These are phyloP conservation scores for Colletotrichum limetticola DNA, from an alignment of 2,329 filamentous ascomycete genomes.

Conservation along the genomic window DNA sequence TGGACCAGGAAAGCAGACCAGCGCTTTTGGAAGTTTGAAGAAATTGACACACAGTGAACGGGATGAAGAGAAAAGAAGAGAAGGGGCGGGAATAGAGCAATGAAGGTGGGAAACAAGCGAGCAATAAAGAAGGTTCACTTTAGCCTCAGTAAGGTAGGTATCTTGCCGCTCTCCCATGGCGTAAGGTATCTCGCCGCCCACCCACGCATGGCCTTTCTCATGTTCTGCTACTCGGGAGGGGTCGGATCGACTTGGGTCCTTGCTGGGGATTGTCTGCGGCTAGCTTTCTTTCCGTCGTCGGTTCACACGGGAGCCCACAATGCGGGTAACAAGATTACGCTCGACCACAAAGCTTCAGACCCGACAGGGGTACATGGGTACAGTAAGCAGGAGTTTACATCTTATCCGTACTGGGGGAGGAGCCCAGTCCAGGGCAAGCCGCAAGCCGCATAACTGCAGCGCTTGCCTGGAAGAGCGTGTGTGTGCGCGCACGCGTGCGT, in stretches of 20 bases:
- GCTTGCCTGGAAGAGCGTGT: not conserved
- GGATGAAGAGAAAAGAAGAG: slow-evolving; percentile 33
- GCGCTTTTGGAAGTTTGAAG: slow-evolving; percentile 54
- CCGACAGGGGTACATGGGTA: slow-evolving; percentile 25
- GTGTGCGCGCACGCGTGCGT: slow-evolving; percentile 11
- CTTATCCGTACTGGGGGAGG: not conserved
- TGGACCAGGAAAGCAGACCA: slow-evolving; percentile 59
- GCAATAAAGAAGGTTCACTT: slow-evolving; percentile 34
- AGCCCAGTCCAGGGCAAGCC: slow-evolving; percentile 4
- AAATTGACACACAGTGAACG: slow-evolving; percentile 43
- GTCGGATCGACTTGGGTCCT: slow-evolving; percentile 33
- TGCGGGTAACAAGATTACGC: slow-evolving; percentile 34
- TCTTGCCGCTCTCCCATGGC: slow-evolving; percentile 15
- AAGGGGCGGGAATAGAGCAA: slow-evolving; percentile 42
- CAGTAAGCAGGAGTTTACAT: slow-evolving; percentile 16
- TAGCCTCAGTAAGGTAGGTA: not conserved
- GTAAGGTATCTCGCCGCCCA: not conserved
- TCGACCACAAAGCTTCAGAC: slow-evolving; percentile 36
- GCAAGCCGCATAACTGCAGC: not conserved
- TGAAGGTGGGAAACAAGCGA: slow-evolving; percentile 30
- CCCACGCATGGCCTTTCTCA: slow-evolving; percentile 28
- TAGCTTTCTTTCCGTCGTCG: slow-evolving; percentile 36
- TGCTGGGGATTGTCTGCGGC: slow-evolving; percentile 36
- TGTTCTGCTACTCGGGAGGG: slow-evolving; percentile 24
- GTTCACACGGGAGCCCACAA: slow-evolving; percentile 34